phyloP scores from a whole-genome alignment of 1,284 basidiomycete genomes.

The Schizopora paradoxa region DNA sequence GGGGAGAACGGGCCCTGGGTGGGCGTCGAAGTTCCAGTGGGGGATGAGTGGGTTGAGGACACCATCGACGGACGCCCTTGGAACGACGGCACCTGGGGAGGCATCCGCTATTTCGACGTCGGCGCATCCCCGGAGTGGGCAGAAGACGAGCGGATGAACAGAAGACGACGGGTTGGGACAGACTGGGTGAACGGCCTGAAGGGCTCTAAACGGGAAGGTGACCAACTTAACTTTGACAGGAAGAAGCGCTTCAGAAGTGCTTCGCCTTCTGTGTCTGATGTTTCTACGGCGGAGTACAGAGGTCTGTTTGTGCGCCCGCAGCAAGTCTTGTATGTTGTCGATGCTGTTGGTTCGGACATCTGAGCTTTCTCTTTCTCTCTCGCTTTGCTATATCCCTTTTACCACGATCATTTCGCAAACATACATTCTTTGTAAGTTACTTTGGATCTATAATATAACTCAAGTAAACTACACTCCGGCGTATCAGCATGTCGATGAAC shows the following conservation, averaged over 20 bases:
- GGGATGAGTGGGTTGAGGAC: constrained; percentile 50
- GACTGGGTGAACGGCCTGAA: constrained; percentile 24
- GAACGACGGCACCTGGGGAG: constrained; percentile 79
- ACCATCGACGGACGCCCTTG: constrained; percentile 58
- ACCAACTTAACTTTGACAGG: constrained; percentile 52
- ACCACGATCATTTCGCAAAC: no score
- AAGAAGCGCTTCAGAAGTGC: constrained; percentile 65
- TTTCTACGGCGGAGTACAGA: constrained; percentile 55
- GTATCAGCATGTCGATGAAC: no score
- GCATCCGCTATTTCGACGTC: constrained; percentile 78
- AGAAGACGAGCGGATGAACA: constrained; percentile 39
- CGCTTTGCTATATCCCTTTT: not conserved
- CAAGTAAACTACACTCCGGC: no score
- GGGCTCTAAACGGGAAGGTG: constrained; percentile 60
- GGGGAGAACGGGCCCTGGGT: constrained; percentile 85
- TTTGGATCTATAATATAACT: no score
- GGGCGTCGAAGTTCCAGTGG: constrained; percentile 81
- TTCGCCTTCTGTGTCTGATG: constrained; percentile 63
- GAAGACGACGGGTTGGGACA: constrained; percentile 40
- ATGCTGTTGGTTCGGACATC: constrained; percentile 51
- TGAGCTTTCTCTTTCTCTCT: constrained; percentile 11
- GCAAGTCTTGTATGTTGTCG: constrained; percentile 77
- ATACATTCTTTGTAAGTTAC: no score
- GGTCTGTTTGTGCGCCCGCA: constrained; percentile 76
- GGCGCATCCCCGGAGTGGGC: constrained; percentile 56